phyloP scores from a whole-genome alignment of 75 land plant species.

The Selaginella tamariscina region DNA sequence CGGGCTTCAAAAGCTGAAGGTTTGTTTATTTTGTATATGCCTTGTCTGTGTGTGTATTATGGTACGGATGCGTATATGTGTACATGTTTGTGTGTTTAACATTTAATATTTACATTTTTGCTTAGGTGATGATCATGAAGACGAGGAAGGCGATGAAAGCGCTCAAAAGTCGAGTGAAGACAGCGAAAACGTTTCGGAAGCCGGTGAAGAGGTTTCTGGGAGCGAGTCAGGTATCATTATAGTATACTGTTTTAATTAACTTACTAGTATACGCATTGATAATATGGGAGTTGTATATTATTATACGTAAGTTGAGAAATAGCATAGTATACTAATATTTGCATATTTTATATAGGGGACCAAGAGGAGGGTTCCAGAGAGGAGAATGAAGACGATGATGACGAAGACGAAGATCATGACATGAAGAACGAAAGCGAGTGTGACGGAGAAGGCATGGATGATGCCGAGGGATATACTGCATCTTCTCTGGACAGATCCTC shows the following conservation, averaged over 20 bases:
- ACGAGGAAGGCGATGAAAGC: slow-evolving; percentile 80
- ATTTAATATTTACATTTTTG: too few relatives aligned
- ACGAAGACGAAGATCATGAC: slow-evolving; percentile 67
- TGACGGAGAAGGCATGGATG: slow-evolving; percentile 77
- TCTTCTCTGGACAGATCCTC: slow-evolving; percentile 38
- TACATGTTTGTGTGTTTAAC: too few relatives aligned
- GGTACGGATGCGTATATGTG: too few relatives aligned
- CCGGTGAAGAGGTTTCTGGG: slow-evolving; percentile 45
- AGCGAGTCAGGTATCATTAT: slow-evolving; percentile 93
- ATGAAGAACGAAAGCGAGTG: slow-evolving; percentile 84
- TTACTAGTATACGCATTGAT: too few relatives aligned
- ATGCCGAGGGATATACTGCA: slow-evolving; percentile 61
- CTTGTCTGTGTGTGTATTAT: too few relatives aligned
- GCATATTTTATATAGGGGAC: too few relatives aligned
- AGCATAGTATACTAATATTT: too few relatives aligned
- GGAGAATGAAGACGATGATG: slow-evolving; percentile 44
- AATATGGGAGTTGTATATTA: too few relatives aligned
- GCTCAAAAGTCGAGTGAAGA: slow-evolving; percentile 65
- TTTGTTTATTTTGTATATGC: too few relatives aligned
- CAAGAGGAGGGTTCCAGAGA: slow-evolving; percentile 65
- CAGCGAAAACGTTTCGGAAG: slow-evolving; percentile 76
- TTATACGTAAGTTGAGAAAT: too few relatives aligned
- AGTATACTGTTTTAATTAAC: too few relatives aligned
- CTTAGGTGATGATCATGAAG: slow-evolving; percentile 24
- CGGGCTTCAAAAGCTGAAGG: too few relatives aligned